Base-by-base conservation (phyloP, 805 yeast species). In the Yarrowia osloensis region DNA sequence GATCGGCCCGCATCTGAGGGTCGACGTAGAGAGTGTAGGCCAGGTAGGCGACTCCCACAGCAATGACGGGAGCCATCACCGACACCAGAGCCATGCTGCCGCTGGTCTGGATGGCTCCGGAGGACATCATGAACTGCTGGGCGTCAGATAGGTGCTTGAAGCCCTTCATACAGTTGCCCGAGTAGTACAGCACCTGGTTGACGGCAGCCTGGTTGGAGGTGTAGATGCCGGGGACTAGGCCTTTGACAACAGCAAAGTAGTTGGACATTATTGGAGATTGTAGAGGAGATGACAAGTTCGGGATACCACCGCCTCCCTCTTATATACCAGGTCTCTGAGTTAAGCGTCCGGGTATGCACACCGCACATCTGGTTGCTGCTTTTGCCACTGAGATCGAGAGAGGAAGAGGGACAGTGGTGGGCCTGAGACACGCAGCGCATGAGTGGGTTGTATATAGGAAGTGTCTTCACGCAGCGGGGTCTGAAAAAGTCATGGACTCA, bases 151-250 rank as follows among this genome's bases (percentile, higher is more conserved):
- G 21, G 17, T 13, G 24, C 21, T 22, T 21, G 42, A 33, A 52
- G 1, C 40, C 59, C 42, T 52, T 52, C 59, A 52, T 52, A 17
- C 59, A 52, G 59, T 52, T 52, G 59, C 17, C 59, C 6, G 42
- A 52, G 42, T 33, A 52, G 59, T 52, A 33, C 21, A 52, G 39
- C 2, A 52, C 42, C 21, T 52, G 59, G 37, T 52, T 37, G 17
- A 52, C 15, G 4, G 59, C 59, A 15, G 12, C 40, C 15, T 33
- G 40, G 42, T 33, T 52, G 42, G 59, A 52, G 2, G 59, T 52
- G 59, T 52, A 52, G 21, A 33, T 33, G 8, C 42, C 42, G 4
- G 59, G 59, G 9, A 17, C 42, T 19, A 33, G 29, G 3, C 59
- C 29, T 17, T 33, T 52, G 59, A n/a, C 40, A 15, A 52, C 59